These are phyloP conservation scores for Psidium guajava DNA, from an alignment of 345 rosid genomes.

Conservation along the genomic window DNA sequence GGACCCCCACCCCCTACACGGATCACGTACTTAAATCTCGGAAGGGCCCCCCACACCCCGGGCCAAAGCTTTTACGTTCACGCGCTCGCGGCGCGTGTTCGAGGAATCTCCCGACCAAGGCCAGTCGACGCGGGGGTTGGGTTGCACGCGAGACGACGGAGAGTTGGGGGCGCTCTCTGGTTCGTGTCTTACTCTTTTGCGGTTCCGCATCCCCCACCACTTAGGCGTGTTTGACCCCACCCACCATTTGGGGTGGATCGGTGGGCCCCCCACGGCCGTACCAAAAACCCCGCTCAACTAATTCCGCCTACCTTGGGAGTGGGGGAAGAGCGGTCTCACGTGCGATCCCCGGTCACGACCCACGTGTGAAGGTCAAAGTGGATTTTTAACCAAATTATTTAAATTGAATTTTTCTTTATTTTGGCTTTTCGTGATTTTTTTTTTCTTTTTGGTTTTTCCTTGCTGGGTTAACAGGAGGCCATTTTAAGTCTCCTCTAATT, in stretches of 20 bases:
- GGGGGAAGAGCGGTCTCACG: neutral
- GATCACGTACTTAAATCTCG: neutral
- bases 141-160: neutral
- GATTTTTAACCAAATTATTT: neutral
- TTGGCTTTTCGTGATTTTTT: neutral
- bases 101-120: neutral
- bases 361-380: neutral
- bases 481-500: neutral
- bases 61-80: neutral
- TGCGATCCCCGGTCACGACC: neutral
- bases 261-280: neutral
- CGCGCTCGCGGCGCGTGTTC: neutral
- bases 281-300: neutral
- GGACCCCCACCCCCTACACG: neutral
- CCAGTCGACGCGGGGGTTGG: neutral
- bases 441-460: accelerated
- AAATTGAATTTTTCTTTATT: neutral
- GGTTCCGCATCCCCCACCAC: neutral
- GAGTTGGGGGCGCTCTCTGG: neutral
- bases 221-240: neutral
- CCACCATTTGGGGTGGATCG: neutral
- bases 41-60: neutral
- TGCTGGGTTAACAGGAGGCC: neutral
- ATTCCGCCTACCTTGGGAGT: neutral
- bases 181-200: neutral